Evolutionary conservation across 257 asterid species (phyloP).

Genomic region (Solanum sitiens): DNA sequence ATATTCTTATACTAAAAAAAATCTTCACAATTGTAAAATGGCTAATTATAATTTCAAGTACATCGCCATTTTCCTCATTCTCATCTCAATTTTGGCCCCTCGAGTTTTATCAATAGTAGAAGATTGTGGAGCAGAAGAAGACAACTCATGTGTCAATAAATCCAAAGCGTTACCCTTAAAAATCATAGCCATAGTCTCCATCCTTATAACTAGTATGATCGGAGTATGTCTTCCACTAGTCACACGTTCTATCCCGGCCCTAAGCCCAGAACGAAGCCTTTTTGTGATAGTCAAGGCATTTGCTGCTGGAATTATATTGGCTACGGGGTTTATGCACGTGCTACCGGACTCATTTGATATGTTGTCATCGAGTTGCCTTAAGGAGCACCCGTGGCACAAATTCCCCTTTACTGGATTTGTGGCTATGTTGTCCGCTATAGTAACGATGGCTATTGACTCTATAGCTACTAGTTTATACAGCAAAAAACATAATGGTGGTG

Average conservation of each 20-base stretch:
- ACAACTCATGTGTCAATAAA: not conserved
- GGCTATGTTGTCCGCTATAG: slow-evolving; percentile 28
- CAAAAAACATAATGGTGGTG: not conserved
- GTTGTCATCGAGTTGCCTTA: slow-evolving; percentile 12
- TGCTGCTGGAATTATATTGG: slow-evolving; percentile 21
- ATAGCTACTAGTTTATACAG: slow-evolving; percentile 11
- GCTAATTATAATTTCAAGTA: not conserved
- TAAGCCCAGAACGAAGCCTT: slow-evolving; percentile 12
- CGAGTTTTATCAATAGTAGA: not conserved
- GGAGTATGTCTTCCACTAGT: slow-evolving; percentile 10
- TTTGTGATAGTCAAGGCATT: slow-evolving; percentile 25
- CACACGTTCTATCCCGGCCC: slow-evolving; percentile 4
- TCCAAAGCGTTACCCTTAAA: slow-evolving; percentile 3
- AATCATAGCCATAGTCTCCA: slow-evolving; percentile 11
- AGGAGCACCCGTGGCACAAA: slow-evolving; percentile 18
- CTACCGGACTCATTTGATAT: slow-evolving; percentile 18
- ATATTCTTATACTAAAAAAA: too few species aligned
- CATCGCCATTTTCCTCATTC: not conserved
- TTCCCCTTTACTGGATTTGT: slow-evolving; percentile 25
- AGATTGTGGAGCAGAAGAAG: slow-evolving; percentile 2
- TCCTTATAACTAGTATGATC: slow-evolving; percentile 12
- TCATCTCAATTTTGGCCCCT: not conserved
- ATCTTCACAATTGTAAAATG: not conserved
- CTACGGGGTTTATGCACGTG: slow-evolving; percentile 25
- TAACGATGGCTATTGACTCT: slow-evolving; percentile 17